A percentile compares a stretch with the other conserved stretches of the same genome.
These are phyloP conservation scores for Chlamydomonas incerta DNA, from an alignment of 139 green algal species.

Conservation along the genomic window DNA sequence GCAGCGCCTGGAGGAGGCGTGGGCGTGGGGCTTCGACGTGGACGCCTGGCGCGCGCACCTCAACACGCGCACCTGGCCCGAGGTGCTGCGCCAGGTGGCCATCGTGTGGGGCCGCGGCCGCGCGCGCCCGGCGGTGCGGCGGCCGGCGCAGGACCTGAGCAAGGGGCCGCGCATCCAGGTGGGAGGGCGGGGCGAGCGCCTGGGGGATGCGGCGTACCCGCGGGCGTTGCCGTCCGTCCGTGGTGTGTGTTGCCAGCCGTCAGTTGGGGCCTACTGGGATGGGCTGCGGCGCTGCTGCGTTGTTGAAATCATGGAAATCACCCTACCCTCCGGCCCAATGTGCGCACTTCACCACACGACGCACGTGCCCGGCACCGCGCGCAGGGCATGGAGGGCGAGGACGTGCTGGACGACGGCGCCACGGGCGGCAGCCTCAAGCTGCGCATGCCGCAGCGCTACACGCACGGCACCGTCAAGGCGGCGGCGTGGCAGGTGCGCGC, in stretches of 20 bases:
- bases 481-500: slow-evolving; percentile 82
- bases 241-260: too few relatives aligned
- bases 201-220: too few relatives aligned
- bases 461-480: slow-evolving; percentile 82
- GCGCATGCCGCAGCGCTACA: slow-evolving; percentile 74
- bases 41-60: slow-evolving; percentile 93
- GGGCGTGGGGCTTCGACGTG: slow-evolving; percentile 93
- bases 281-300: too few relatives aligned
- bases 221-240: too few relatives aligned
- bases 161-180: slow-evolving; percentile 21
- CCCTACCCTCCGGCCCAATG: too few relatives aligned
- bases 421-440: slow-evolving; percentile 70
- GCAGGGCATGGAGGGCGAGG: slow-evolving; percentile 77
- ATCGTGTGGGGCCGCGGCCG: slow-evolving; percentile 42
- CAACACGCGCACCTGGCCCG: slow-evolving; percentile 89
- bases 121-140: slow-evolving; percentile 1
- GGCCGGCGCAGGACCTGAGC: background rate
- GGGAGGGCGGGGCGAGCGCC: too few relatives aligned
- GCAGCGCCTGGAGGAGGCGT: slow-evolving; percentile 84
- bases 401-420: slow-evolving; percentile 64
- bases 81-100: slow-evolving; percentile 77
- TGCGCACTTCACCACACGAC: too few relatives aligned
- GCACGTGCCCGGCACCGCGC: too few relatives aligned
- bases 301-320: too few relatives aligned
- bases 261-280: too few relatives aligned